A percentile compares a stretch with the other conserved stretches of the same genome.
phyloP scores from a whole-genome alignment of 345 rosid genomes.

The Eucalyptus tenuipes region DNA sequence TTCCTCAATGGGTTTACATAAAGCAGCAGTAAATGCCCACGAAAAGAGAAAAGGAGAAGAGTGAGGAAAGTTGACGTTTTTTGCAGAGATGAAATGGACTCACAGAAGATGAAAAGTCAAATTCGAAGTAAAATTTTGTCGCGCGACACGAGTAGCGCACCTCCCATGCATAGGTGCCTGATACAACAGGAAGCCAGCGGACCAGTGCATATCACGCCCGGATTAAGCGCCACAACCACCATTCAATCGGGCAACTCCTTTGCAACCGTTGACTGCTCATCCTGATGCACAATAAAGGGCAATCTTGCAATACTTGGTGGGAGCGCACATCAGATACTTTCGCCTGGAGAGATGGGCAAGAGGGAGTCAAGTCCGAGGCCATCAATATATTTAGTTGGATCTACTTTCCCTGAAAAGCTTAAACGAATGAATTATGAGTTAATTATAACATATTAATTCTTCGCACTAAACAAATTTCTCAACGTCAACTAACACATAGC shows the following conservation, averaged over 20 bases:
- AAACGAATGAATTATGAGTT: too few species aligned
- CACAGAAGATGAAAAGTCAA: background rate
- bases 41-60: background rate
- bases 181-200: constrained; percentile 71
- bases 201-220: constrained; percentile 83
- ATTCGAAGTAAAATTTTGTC: background rate
- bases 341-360: fast-evolving
- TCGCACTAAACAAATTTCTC: too few species aligned
- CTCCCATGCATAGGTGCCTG: constrained; percentile 85
- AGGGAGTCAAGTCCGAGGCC: too few species aligned
- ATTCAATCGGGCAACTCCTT: constrained; percentile 76
- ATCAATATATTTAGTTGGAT: too few species aligned
- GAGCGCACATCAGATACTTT: too few species aligned
- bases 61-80: background rate
- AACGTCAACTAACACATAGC: too few species aligned
- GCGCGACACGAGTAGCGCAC: background rate
- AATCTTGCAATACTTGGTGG: constrained; percentile 26
- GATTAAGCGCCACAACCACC: constrained; percentile 77
- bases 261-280: constrained; percentile 97
- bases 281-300: constrained; percentile 96
- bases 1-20: background rate
- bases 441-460: too few species aligned
- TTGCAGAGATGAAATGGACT: background rate
- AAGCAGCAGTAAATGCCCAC: background rate
- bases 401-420: too few species aligned